Percentiles rank a stretch among this genome's conserved stretches.
Evolutionary conservation across 192 early-diverging fungal genomes (phyloP).

Genomic region (Podila clonocystis): DNA sequence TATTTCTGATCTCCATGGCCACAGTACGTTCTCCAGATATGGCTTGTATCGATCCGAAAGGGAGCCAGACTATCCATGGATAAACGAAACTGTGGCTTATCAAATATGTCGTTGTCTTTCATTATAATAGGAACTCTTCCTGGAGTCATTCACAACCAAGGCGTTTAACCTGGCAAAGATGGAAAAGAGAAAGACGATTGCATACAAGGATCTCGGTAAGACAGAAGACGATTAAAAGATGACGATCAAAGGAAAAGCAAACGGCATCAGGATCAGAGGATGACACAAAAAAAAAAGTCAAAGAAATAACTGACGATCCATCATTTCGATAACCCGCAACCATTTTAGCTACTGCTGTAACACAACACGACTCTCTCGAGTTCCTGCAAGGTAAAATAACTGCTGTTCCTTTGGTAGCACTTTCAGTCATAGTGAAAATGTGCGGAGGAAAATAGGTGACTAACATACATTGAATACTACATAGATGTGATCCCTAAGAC

Average conservation of each 20-base stretch:
- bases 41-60: too few species aligned
- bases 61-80: background rate
- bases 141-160: slow-evolving; percentile 72
- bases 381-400: slow-evolving; percentile 42
- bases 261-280: background rate
- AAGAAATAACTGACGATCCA: slow-evolving; percentile 51
- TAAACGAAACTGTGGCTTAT: background rate
- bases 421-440: background rate
- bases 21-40: slow-evolving; percentile 54
- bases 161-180: slow-evolving; percentile 67
- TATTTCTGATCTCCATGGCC: slow-evolving; percentile 71
- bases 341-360: slow-evolving; percentile 35
- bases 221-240: background rate
- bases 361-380: slow-evolving; percentile 48
- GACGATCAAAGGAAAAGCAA: background rate
- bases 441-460: background rate
- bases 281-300: slow-evolving; percentile 19
- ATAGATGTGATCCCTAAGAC: slow-evolving; percentile 58
- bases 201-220: slow-evolving; percentile 79
- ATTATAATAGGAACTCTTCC: slow-evolving; percentile 67
- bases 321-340: slow-evolving; percentile 4
- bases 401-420: background rate
- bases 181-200: slow-evolving; percentile 77
- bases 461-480: background rate
- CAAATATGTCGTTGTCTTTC: background rate